phyloP scores from a whole-genome alignment of 108 stramenopile genomes.

The Fistulifera pelliculosa region DNA sequence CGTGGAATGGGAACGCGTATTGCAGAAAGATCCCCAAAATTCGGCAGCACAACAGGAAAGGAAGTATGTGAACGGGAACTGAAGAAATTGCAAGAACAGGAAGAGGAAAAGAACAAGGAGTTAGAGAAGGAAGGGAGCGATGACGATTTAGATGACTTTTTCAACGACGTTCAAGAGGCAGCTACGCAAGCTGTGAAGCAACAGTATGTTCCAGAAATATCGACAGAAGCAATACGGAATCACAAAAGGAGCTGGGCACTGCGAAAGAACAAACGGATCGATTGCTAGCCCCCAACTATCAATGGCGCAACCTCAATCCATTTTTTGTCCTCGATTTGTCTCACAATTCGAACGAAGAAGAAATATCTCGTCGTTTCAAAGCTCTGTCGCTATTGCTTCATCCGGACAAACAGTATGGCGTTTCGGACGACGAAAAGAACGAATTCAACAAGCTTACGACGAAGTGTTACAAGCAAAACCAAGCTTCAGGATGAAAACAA shows the following conservation, averaged over 20 bases:
- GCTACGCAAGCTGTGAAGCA: slow-evolving; percentile 40
- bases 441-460: slow-evolving; percentile 73
- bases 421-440: slow-evolving; percentile 10
- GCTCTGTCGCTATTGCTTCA: slow-evolving; percentile 69
- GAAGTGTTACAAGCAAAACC: slow-evolving; percentile 66
- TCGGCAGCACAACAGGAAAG: slow-evolving; percentile 51
- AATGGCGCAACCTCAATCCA: slow-evolving; percentile 86
- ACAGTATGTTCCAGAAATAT: slow-evolving; percentile 8
- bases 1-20: slow-evolving; percentile 41
- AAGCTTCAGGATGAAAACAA: slow-evolving; percentile 50
- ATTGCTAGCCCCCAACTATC: slow-evolving; percentile 59
- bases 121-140: slow-evolving; percentile 20
- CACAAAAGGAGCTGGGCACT: slow-evolving; percentile 60
- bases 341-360: slow-evolving; percentile 46
- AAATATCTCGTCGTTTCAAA: slow-evolving; percentile 75
- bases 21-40: slow-evolving; percentile 44
- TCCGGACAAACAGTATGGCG: slow-evolving; percentile 59
- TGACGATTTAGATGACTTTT: slow-evolving; percentile 77
- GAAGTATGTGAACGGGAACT: slow-evolving; percentile 44
- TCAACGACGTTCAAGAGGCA: slow-evolving; percentile 74
- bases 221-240: slow-evolving; percentile 55
- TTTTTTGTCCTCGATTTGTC: slow-evolving; percentile 63
- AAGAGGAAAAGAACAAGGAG: slow-evolving; percentile 22
- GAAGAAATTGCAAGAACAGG: slow-evolving; percentile 23
- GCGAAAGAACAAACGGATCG: slow-evolving; percentile 69